Percentiles rank a stretch among this genome's conserved stretches.
Evolutionary conservation across 2,329 filamentous ascomycete species (phyloP).

Genomic region (Epicoccum sorghinum): DNA sequence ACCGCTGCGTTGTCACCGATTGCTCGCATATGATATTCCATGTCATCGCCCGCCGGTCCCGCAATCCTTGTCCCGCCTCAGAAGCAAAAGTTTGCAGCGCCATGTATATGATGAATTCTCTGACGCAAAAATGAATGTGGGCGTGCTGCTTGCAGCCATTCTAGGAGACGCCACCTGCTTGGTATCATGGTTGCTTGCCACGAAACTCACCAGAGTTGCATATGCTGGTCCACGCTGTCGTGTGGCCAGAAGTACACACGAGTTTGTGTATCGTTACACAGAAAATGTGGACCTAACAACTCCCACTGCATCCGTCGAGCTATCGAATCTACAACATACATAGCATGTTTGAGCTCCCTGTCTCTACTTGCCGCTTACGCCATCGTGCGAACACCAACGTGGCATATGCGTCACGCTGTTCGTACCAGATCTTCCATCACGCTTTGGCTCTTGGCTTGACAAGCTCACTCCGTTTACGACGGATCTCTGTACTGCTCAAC

Average conservation of each 20-base stretch:
- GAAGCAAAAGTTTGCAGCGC: constrained; percentile 27
- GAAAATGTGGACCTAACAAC: constrained; percentile 21
- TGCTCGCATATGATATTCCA: constrained; percentile 35
- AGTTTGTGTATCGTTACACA: constrained; percentile 34
- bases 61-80: constrained; percentile 22
- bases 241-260: constrained; percentile 26
- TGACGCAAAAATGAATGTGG: constrained; percentile 19
- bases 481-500: constrained; percentile 89
- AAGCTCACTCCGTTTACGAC: constrained; percentile 49
- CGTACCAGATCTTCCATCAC: constrained; percentile 14
- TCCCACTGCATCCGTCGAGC: constrained; percentile 16
- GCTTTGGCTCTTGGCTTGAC: constrained; percentile 30
- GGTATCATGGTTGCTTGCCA: constrained; percentile 12
- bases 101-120: constrained; percentile 9
- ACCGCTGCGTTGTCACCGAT: constrained; percentile 30
- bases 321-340: constrained; percentile 15
- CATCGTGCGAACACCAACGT: constrained; percentile 11
- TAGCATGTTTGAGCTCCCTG: constrained; percentile 4
- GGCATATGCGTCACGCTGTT: constrained; percentile 6
- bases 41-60: constrained; percentile 29
- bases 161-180: constrained; percentile 20
- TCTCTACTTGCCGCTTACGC: constrained; percentile 2
- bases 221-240: constrained; percentile 33
- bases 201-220: constrained; percentile 23
- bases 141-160: constrained; percentile 23